Evolutionary conservation across 768 basidiomycete genomes (phyloP).

Genomic region (Termitomyces sp.): DNA sequence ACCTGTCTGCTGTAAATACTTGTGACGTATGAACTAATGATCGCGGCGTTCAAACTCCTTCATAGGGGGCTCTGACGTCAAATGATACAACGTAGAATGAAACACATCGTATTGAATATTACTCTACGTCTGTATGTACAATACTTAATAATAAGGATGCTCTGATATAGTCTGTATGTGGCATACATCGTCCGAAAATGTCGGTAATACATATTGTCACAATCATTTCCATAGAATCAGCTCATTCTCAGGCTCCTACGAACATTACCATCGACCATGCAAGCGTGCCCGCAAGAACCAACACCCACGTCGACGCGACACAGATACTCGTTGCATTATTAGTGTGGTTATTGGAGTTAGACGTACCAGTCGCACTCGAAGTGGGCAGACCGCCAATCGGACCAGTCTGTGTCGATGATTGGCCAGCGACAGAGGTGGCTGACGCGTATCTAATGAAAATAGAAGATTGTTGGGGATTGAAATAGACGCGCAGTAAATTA

Average conservation of each 20-base stretch:
- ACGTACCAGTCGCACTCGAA: conserved; percentile 1
- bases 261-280: neutral
- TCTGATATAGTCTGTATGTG: neutral
- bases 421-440: conserved; percentile 40
- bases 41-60: too few relatives aligned
- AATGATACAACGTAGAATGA: too few relatives aligned
- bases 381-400: conserved; percentile 24
- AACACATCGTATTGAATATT: too few relatives aligned
- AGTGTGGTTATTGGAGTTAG: neutral
- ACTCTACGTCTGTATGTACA: neutral
- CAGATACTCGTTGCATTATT: neutral
- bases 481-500: neutral
- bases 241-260: neutral
- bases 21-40: too few relatives aligned
- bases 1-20: too few relatives aligned
- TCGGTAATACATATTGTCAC: too few relatives aligned
- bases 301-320: neutral
- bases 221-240: too few relatives aligned
- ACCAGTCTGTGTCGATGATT: conserved; percentile 32
- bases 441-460: conserved; percentile 26
- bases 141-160: neutral
- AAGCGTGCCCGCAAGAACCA: neutral
- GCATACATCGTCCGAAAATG: neutral
- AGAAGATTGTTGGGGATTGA: too few relatives aligned
- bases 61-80: too few relatives aligned